Conservation (phyloP, 2,329 filamentous ascomycete genomes). For the Arthrobotrys sinensis region DNA sequence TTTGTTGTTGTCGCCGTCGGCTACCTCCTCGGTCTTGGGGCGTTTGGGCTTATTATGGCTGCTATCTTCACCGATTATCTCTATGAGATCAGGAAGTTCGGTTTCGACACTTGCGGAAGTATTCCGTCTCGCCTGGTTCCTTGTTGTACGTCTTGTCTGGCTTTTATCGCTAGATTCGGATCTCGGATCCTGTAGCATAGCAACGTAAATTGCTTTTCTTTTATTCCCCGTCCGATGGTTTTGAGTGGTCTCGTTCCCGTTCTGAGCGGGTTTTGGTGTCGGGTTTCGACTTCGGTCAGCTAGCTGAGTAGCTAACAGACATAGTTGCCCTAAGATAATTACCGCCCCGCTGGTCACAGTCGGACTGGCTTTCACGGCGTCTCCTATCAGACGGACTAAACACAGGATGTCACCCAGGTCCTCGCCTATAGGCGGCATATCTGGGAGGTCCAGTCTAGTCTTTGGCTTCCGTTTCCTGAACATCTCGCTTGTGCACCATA, state of each 20-base stretch:
- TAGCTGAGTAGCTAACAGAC: not conserved
- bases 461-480: no score
- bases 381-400: not conserved
- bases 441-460: no score
- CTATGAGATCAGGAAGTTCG: not conserved
- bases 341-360: not conserved
- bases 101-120: no score
- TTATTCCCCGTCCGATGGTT: not conserved
- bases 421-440: no score
- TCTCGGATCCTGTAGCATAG: not conserved
- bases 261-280: not conserved
- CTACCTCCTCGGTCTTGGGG: not conserved
- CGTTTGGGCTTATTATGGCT: not conserved
- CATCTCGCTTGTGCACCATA: no score
- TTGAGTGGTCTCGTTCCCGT: no score
- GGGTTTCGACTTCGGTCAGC: not conserved
- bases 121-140: conserved; percentile 2
- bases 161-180: not conserved
- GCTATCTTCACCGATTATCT: not conserved
- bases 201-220: not conserved
- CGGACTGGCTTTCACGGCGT: not conserved
- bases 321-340: not conserved
- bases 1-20: no score
- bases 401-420: not conserved
- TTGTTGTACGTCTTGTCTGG: not conserved